Evolutionary conservation across 2,329 filamentous ascomycete species (phyloP), one percentile per base, ranked within the genome.

Genomic region (Lanzia echinophila): DNA sequence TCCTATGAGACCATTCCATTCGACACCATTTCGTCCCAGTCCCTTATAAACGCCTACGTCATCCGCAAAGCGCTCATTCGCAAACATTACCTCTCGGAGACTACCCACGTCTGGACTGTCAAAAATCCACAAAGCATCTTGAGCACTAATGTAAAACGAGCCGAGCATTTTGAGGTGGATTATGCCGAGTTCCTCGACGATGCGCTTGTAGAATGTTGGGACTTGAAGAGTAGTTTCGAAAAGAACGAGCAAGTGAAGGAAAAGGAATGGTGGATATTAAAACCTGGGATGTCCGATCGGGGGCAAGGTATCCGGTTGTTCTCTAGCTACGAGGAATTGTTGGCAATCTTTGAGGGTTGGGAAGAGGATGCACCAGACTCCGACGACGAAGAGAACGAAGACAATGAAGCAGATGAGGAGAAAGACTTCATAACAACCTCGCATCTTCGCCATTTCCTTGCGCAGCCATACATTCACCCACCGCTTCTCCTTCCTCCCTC

Each of bases 111-210:
- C 67, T 97, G 91, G 90, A 75, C 88, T 5, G 83, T 85, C 38
- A 99, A 99, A 70, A 78, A 94, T 63, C 90, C 92, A 0, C 70
- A 77, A 0, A 89, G 84, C 10, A 70, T 84, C 5, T 75, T 99
- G 12, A 77, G 74, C 55, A 72, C 74, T 1, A 86, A 94, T 65
- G 82, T 95, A 52, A 88, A 89, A 68, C 81, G 85, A 2, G 83
- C 83, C 42, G 88, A 95, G 59, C 83, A 89, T 41, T 96, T 99
- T 62, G 94, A 99, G 71, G 79, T 99, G 7, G 94, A 99, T 70
- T 99, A 94, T 67, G 90, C 91, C 1, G 94, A 99, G 72, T 99
- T 97, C 65, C 74, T 99, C 13, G 94, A 97, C 60, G 94, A 99
- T 63, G 88, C 94, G 0, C 74, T 99, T 7, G 77, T 95, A 2